Base-by-base conservation (phyloP, 305 asterid species). In the Withania somnifera region DNA sequence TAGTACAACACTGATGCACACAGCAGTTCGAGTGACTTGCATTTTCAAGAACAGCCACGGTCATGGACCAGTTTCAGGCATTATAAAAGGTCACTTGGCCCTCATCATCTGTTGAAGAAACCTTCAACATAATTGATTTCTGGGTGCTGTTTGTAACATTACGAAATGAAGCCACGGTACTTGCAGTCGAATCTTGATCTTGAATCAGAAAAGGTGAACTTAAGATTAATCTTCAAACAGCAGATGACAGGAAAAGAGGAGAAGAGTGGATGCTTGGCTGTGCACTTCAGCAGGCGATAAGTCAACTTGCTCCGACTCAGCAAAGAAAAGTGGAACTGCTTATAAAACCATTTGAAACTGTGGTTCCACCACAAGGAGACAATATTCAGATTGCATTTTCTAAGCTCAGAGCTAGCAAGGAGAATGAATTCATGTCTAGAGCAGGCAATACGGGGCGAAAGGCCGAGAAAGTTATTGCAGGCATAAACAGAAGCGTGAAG, bases 241-340 rank as follows among this genome's bases (percentile, higher is more conserved):
- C 80, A 53, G 98, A 90, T 11, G 95, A 83, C 84, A 93, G 86
- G 92, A 96, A 89, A 82, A 92, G 45, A 36, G 82, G 91, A 32
- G 98, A 96, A 64, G 95, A 94, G 53, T 96, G 99, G 99, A 96
- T 96, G 99, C 97, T 96, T 78, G 99, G 94, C 82, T 95, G 91
- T 17, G 98, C 99, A 15, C 93, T 96, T 88, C 95, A 90, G 82
- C 97, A 90, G 86, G 99, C 94, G 14, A 91, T 96, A 78, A 61
- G 88, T 78, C 90, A 94, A 88, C 97, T 96, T 15, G 97, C 93
- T 82, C 99, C 99, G 1, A 92, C 94, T 84, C 97, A 96, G 88
- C 95, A 92, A 87, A 88, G 83, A 56, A 96, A 93, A 85, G 99
- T 96, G 60, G 86, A 93, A 2, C 85, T 96, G 84, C 97, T 96